phyloP scores from a whole-genome alignment of 805 yeast genomes.

The Candida palmyrensis region DNA sequence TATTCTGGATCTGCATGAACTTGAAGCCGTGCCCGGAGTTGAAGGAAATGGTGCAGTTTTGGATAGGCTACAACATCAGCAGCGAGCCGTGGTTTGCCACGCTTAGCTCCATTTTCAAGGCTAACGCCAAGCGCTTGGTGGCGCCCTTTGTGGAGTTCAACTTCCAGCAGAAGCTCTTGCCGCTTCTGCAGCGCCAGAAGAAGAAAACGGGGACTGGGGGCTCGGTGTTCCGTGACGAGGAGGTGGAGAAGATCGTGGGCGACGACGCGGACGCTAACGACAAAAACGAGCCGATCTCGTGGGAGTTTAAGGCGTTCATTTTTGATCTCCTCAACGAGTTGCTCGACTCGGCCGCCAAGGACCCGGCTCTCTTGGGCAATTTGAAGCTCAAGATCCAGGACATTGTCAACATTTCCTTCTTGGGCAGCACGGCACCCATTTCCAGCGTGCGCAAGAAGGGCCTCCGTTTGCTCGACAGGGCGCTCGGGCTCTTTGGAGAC shows the following conservation, averaged over 20 bases:
- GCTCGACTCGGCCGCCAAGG: conserved; percentile 33
- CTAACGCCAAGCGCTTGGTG: conserved; percentile 39
- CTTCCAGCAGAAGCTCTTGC: conserved; percentile 36
- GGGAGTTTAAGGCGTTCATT: conserved; percentile 51
- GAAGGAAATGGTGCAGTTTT: conserved; percentile 44
- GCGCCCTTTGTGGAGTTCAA: conserved; percentile 33
- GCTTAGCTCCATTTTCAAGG: conserved; percentile 44
- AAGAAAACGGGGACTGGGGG: conserved; percentile 14
- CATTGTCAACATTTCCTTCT: conserved; percentile 70
- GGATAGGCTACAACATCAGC: conserved; percentile 52
- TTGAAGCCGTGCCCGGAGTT: conserved; percentile 43
- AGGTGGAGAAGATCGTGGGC: conserved; percentile 36
- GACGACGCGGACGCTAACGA: conserved; percentile 28
- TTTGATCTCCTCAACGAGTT: conserved; percentile 43
- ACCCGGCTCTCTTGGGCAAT: conserved; percentile 32
- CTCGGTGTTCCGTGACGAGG: conserved; percentile 33
- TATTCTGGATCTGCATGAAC: conserved; percentile 58
- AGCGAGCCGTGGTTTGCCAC: conserved; percentile 52
- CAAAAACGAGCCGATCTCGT: conserved; percentile 51
- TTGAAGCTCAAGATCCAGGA: conserved; percentile 51
- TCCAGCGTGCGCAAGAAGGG: conserved; percentile 59
- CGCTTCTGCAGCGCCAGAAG: conserved; percentile 38
- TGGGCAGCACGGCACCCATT: conserved; percentile 73
- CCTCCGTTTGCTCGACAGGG: conserved; percentile 56
- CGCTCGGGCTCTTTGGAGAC: conserved; percentile 56